Conservation (phyloP, 768 basidiomycete species). For the Mycena sanguinolenta region DNA sequence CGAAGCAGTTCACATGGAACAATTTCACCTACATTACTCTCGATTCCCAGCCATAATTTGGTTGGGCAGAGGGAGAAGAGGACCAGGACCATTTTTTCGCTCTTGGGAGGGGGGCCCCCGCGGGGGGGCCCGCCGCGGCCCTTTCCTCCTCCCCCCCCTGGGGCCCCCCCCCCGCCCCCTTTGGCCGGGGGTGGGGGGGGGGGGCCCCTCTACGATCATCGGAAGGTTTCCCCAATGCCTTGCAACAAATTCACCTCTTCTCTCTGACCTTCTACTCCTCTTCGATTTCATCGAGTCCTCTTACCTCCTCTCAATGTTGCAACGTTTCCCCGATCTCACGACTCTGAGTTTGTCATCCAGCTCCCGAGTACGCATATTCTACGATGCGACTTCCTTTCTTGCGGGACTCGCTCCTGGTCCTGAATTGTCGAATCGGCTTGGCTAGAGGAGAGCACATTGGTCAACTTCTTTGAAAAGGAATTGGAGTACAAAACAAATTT, state of each 20-base stretch:
- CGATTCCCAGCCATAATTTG: too few relatives aligned
- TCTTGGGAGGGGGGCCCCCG: background rate
- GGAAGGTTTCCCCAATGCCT: too few relatives aligned
- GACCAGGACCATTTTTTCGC: too few relatives aligned
- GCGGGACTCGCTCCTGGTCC: background rate
- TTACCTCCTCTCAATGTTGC: background rate
- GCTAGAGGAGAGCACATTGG: background rate
- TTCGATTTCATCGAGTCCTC: background rate
- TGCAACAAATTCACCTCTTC: background rate
- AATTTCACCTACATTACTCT: too few relatives aligned
- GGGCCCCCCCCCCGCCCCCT: too few relatives aligned
- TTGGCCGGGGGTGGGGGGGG: too few relatives aligned
- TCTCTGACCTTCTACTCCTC: background rate
- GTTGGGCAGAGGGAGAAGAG: too few relatives aligned
- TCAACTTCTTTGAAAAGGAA: background rate
- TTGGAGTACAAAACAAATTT: background rate
- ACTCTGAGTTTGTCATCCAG: background rate
- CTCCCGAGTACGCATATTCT: background rate
- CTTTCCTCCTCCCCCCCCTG: too few relatives aligned
- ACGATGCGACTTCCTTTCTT: background rate
- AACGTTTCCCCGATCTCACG: background rate
- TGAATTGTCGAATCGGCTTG: background rate
- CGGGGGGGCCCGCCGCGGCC: too few relatives aligned
- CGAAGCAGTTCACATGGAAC: too few relatives aligned
- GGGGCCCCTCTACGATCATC: too few relatives aligned